Evolutionary conservation across 768 basidiomycete species (phyloP), one percentile per base, ranked within the genome.

Genomic region (Lentinula aciculospora): DNA sequence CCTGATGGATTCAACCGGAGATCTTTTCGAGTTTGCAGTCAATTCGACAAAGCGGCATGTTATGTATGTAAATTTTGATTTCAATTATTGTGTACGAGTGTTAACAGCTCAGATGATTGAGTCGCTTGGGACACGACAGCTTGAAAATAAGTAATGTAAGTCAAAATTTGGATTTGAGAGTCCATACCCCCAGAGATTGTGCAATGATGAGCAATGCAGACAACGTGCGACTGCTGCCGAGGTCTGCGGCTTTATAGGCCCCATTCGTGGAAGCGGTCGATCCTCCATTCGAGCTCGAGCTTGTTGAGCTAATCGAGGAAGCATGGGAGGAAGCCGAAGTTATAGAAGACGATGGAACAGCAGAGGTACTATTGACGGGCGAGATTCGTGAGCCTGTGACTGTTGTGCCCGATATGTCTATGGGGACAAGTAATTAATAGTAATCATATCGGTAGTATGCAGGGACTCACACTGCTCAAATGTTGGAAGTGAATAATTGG

Each of bases 391-490:
- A 48, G n/a, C 49, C 49, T 31, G 42, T 44, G 4, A 7, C 12
- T 13, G 49, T 50, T 10, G 49, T 50, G 21, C 49, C 49, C 8
- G 49, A 31, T 9, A 50, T 50, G 19, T 50, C 49, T 50, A 29
- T 13, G 7, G 27, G 12, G 8, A 15, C 17, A 0, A 36, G 8
- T 12, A 12, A 29, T 27, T 3, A 5, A 19, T 31, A 10, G 19
- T 13, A 31, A n/a, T 34, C 39, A 9, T 21, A 8, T 44, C 21
- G 0, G 23, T 44, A 3, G 8, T 21, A n/a, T 17, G 9, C 19
- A 44, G 15, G 1, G 15, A 68, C 76, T 36, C 32, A 83, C 83
- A 82, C 63, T 81, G 70, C 1, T 69, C 65, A 62, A 83, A 84
- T 2, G 71, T 65, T 9, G 77, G 78, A 54, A 74, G 62, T 0